Percentiles rank a stretch among this genome's conserved stretches.
phyloP scores from a whole-genome alignment of 1,139 yeast species.

The Blastobotrys illinoisensis region DNA sequence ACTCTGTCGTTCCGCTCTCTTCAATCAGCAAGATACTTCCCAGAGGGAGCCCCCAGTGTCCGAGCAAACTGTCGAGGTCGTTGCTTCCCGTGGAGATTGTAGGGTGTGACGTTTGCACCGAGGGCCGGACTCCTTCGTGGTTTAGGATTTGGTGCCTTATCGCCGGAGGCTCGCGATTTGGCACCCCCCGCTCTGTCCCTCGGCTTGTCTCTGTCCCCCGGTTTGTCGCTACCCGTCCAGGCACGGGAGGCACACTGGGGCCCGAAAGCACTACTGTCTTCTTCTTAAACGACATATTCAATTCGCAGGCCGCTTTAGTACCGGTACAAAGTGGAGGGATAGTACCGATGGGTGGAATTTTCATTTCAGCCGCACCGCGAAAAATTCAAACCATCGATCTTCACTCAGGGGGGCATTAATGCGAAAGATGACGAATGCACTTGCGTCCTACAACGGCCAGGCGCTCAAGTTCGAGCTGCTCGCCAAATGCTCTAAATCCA shows the following conservation, averaged over 20 bases:
- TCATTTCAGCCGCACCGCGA: background rate
- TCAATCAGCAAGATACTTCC: constrained; percentile 68
- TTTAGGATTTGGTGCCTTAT: constrained; percentile 1
- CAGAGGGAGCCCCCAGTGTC: constrained; percentile 81
- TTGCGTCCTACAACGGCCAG: constrained; percentile 17
- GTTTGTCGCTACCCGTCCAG: constrained; percentile 1
- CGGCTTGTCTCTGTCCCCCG: background rate
- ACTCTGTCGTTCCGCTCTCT: constrained; percentile 88
- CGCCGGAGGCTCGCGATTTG: constrained; percentile 4
- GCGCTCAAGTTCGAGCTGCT: constrained; percentile 38
- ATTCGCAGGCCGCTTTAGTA: too few species aligned
- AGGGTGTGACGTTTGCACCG: constrained; percentile 67
- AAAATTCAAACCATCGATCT: background rate
- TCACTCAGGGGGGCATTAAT: background rate
- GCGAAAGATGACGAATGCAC: background rate
- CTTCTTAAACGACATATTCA: constrained; percentile 26
- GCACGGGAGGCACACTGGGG: background rate
- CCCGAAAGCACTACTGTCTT: constrained; percentile 21
- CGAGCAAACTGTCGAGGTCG: constrained; percentile 68
- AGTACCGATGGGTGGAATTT: background rate
- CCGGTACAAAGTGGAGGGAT: too few species aligned
- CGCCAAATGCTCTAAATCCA: constrained; percentile 38
- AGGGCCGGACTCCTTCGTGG: constrained; percentile 58
- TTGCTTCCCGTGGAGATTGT: constrained; percentile 72
- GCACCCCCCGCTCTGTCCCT: background rate